Evolutionary conservation across 2,329 filamentous ascomycete genomes (phyloP).

Genomic region (Grosmannia penicillata): DNA sequence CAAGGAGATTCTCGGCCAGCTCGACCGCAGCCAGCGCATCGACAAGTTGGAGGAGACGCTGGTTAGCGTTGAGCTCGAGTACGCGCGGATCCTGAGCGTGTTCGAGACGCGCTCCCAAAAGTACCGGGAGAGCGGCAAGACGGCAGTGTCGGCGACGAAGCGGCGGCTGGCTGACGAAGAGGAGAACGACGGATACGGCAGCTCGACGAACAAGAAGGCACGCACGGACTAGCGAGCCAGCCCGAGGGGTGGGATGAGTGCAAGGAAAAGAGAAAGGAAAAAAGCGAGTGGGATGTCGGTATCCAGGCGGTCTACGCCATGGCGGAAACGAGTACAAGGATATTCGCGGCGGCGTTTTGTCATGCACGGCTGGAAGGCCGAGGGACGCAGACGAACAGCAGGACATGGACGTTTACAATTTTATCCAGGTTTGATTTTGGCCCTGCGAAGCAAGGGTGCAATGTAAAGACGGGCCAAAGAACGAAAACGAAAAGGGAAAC

Average conservation of each 20-base stretch:
- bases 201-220: constrained; percentile 12
- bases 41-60: constrained; percentile 60
- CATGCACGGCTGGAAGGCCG: too few species aligned
- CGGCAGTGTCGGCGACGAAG: constrained; percentile 23
- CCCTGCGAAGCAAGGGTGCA: too few species aligned
- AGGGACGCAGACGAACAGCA: too few species aligned
- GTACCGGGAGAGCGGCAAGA: neutral
- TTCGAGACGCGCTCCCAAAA: constrained; percentile 22
- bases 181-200: constrained; percentile 26
- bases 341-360: too few species aligned
- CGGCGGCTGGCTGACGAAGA: constrained; percentile 24
- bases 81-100: constrained; percentile 45
- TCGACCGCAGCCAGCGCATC: constrained; percentile 53
- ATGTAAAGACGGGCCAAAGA: too few species aligned
- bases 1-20: constrained; percentile 51
- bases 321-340: too few species aligned
- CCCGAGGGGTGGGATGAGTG: too few species aligned
- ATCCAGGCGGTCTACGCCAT: too few species aligned
- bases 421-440: too few species aligned
- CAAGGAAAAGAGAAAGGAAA: neutral
- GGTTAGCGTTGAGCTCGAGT: constrained; percentile 54
- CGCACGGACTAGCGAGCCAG: neutral
- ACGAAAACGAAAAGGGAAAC: neutral
- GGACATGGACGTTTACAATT: too few species aligned
- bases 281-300: too few species aligned